Base-by-base conservation (phyloP, 2,329 filamentous ascomycete genomes). In the Blumeria graminis region DNA sequence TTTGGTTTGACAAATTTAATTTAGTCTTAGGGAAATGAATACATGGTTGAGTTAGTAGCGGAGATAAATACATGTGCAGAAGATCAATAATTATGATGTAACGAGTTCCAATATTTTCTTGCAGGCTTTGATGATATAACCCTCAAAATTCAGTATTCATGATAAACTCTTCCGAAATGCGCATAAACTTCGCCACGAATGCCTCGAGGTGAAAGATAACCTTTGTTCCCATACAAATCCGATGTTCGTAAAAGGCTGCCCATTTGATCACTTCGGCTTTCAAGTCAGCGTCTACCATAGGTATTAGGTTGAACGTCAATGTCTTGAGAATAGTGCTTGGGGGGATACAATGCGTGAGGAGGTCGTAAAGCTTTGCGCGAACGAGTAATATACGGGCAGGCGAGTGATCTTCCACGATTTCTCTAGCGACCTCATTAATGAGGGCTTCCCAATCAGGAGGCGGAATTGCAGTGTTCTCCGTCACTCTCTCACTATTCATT, bases 181-280 rank as follows among this genome's bases (percentile, higher is more conserved):
- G 80, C 90, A 98, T 96, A 68, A 96, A 94, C 72, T 95, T 96
- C 57, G 90, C 90, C 58, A 98, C 92, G 69, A 98, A 98, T 3
- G 92, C 92, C 70, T 98, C 93, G 3, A 98, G 73, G 66, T 98
- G 93, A 70, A 98, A 98, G 60, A 98, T 96, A 58, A 94, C 85
- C 75, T 98, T 98, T 58, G 77, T 88, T 55, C 92, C 92, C 63
- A 84, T 84, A 67, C 86, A 86, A 70, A 96, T 86, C 59, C 92
- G 78, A 69, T 98, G 92, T 69, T 98, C 93, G 68, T 94, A 98
- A 65, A 95, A 96, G 0, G 92, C 89, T 4, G 87, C 86, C 92
- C 92, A 98, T 66, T 84, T 86, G 62, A 98, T 84, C 4, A 98
- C 83, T 57, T 98, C 90, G 1, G 84, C 80, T 69, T 95, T 96